Evolutionary conservation across 192 early-diverging fungal genomes (phyloP).

Genomic region (Lobulomyces angularis): DNA sequence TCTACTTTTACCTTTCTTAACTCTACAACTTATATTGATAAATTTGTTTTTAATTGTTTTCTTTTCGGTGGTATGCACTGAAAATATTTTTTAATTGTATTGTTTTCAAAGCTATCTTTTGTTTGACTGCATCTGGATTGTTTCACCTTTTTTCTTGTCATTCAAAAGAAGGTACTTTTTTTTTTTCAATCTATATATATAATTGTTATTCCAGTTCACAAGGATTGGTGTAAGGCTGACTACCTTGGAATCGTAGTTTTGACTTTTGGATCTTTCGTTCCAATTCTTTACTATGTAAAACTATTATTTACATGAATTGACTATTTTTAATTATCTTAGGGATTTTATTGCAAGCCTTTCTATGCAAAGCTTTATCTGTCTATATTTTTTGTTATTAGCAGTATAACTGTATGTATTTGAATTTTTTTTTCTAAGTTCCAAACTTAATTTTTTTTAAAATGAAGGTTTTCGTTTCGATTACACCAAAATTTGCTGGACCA

Average conservation of each 20-base stretch:
- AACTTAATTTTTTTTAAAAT: no score
- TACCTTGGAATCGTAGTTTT: slow-evolving; percentile 67
- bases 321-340: not conserved
- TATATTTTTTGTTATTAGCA: no score
- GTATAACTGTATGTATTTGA: no score
- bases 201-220: slow-evolving; percentile 40
- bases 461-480: no score
- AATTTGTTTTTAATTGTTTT: not conserved
- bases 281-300: slow-evolving; percentile 33
- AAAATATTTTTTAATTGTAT: not conserved
- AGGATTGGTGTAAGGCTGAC: slow-evolving; percentile 62
- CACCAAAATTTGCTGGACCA: no score
- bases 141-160: no score
- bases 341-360: not conserved
- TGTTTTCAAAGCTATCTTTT: no score
- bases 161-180: not conserved
- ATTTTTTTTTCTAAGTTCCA: no score
- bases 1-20: no score
- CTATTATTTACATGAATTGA: no score
- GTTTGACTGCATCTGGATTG: no score
- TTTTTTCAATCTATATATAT: slow-evolving; percentile 52
- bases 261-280: slow-evolving; percentile 47
- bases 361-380: no score
- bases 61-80: not conserved
- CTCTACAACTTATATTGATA: not conserved